Evolutionary conservation across 441 rosid genomes (phyloP), one percentile per base, ranked within the genome.

Genomic region (Geranium incanum): DNA sequence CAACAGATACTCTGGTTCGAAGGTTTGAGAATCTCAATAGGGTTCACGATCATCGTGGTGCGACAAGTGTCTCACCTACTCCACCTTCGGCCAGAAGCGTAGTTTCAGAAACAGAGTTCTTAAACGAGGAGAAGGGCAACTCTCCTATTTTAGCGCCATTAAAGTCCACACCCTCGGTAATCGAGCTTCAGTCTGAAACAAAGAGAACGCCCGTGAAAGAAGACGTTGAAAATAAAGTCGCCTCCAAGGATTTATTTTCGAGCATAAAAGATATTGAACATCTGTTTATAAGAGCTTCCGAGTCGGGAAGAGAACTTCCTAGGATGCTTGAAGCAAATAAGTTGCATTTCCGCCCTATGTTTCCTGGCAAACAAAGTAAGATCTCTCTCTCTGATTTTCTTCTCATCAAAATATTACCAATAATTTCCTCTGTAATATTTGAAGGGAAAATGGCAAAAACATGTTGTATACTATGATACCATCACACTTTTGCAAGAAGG

Each of bases 251-350:
- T 80, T 90, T 95, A 81, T 52, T 88, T 77, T 86, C 89, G 43
- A 88, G 94, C 83, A 84, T 95, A 80, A 92, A 84, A 78, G 95
- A 92, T 68, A 86, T 92, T 66, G 99, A 89, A 79, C 16, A 43
- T 78, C 93, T 87, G 28, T 95, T 95, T 74, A 68, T 84, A 70
- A 87, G 81, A 87, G 99, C 96, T 72, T 95, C 99, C 0, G 95
- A 89, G 68, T 85, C 93, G 69, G 99, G 99, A 41, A 88, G 86
- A 84, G 98, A 95, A 83, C 93, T 92, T 79, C 98, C 97, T 38
- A 85, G 93, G 83, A 95, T 92, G 99, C 98, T 95, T 69, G 98
- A 95, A 84, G 99, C 93, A 75, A 88, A 92, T 80, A 92, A 89
- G 73, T 70, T 92, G 81, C 95, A 88, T 84, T 87, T 89, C 70